These are phyloP conservation scores for Parietaria judaica DNA, from an alignment of 306 rosid species.

Conservation along the genomic window DNA sequence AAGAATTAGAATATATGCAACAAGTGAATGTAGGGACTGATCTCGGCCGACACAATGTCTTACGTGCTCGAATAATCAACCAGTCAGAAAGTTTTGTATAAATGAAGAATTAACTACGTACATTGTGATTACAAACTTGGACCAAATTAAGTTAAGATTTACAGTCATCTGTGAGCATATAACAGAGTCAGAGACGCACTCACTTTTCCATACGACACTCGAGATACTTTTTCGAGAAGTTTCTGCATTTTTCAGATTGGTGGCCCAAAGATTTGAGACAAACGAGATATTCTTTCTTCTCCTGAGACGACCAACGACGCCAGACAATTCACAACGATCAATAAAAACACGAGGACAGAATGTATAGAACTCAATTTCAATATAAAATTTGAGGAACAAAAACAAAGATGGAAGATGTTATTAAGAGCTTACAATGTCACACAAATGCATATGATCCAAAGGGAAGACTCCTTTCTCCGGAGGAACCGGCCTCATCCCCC, in stretches of 20 bases:
- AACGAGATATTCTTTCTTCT: constrained; percentile 68
- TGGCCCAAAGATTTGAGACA: constrained; percentile 66
- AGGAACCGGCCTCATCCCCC: constrained; percentile 87
- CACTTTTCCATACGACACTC: constrained; percentile 90
- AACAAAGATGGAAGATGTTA: neutral
- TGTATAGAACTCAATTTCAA: neutral
- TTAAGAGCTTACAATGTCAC: constrained; percentile 58
- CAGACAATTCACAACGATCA: neutral
- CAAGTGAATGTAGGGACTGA: neutral
- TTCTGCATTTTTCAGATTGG: constrained; percentile 72
- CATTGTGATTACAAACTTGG: neutral
- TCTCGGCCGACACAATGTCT: too few species aligned
- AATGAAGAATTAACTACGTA: neutral
- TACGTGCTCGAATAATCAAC: neutral
- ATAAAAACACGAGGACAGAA: neutral
- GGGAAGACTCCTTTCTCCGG: constrained; percentile 97
- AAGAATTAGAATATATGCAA: constrained; percentile 12
- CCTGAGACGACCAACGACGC: constrained; percentile 40
- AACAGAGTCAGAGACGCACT: constrained; percentile 26
- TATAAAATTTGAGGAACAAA: constrained; percentile 4
- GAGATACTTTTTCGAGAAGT: constrained; percentile 69
- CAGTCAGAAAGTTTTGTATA: neutral
- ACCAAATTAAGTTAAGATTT: neutral
- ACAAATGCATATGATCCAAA: constrained; percentile 87
- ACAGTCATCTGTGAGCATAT: neutral